Evolutionary conservation across 805 yeast species (phyloP), one percentile per base, ranked within the genome.

Genomic region (Barnettozyma populi): DNA sequence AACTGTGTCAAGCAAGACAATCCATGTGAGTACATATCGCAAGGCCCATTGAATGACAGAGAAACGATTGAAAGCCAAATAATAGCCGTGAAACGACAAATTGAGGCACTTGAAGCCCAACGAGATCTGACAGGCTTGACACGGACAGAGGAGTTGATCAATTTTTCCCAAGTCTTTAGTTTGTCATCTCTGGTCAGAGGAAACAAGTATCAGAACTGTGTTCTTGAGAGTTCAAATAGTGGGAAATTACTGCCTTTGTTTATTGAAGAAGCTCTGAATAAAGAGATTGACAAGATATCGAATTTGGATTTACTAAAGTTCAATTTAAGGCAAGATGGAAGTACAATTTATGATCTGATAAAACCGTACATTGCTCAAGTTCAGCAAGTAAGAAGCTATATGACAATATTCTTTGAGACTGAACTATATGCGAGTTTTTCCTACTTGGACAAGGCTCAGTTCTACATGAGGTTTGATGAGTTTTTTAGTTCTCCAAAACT

Each of bases 391-490:
- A 41, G 31, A 14, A 32, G 23, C 4, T 19, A 18, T 7, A 13
- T 41, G 7, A 5, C 41, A 7, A 31, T n/a, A 13, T 44, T 48
- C 19, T 48, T 48, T 37, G 48, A 48, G 11, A 44, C 51, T 14
- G 51, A 48, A 25, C 36, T 48, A 2, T 41, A 29, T 32, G 42
- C 48, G 3, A 20, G 21, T 4, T 48, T 36, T 21, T 23, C 45
- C 3, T 53, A 49, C 44, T 44, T 55, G 43, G 46, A 49, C 19
- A 49, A 45, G 42, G 45, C 37, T 4, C 36, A 27, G 6, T 48
- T 52, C 36, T 23, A 41, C 24, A 19, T 36, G 3, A 44, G 27
- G 14, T 49, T 53, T 21, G 43, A 50, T 8, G 23, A 47, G 16
- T 44, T 53, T 20, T 53, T 43, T 39, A 23, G 10, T n/a, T 13